Evolutionary conservation across 129 eudicot species (phyloP), one percentile per base, ranked within the genome.

Genomic region (Ambrosia trifida): DNA sequence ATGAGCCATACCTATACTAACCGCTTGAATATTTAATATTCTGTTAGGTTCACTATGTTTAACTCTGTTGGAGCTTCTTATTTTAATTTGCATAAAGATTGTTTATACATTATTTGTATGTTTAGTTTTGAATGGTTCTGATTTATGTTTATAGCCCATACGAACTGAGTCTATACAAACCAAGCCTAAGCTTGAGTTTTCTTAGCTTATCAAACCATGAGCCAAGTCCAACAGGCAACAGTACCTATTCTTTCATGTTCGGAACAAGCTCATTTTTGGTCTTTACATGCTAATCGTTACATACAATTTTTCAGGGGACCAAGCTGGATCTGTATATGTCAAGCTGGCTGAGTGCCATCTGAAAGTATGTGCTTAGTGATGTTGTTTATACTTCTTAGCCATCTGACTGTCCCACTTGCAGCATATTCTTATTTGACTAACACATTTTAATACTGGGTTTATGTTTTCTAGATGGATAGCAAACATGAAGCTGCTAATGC

Each of bases 401-500:
- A 12, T 52, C n/a, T 32, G 47, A 12, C 17, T 69, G 18, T 11
- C 74, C 64, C 36, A 69, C 38, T 69, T 53, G 64, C 51, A 14
- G 10, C 8, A 7, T 49, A 18, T 47, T 16, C 13, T 62, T 45
- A 45, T n/a, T 35, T 61, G 9, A 14, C 7, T 4, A 64, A n/a
- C 70, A 33, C 24, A 10, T 62, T 17, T 18, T 77, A 50, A 50
- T 69, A 7, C 13, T 76, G 52, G 65, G 38, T 77, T 47, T 69
- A 11, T 69, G 36, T 69, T 83, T 69, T 80, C 12, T 74, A 93
- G 98, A 57, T 83, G 86, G 96, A 93, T 70, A 93, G 98, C 92
- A 93, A 89, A 83, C 98, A 93, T 76, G 98, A 93, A 80, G 96
- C 98, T 70, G 98, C 96, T 72, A 85, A 75, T 85, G 84, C 95